Evolutionary conservation across 805 yeast species (phyloP), one percentile per base, ranked within the genome.

Genomic region (Nakazawaea wyomingensis): DNA sequence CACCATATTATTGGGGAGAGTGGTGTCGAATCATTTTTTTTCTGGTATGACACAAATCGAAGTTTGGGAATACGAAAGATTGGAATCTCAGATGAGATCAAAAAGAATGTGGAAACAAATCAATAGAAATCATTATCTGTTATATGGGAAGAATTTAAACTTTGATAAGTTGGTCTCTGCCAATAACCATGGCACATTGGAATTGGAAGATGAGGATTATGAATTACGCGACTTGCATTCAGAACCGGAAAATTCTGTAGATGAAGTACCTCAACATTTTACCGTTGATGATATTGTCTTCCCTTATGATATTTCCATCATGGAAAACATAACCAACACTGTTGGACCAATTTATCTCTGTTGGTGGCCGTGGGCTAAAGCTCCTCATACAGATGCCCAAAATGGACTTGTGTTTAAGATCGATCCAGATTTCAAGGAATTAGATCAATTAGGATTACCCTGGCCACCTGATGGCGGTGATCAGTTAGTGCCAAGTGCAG

Each of bases 401-500:
- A 64, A 73, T 50, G 97, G 96, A 0, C 54, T 74, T 39, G 54
- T 54, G 1, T 89, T 79, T 48, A 61, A 60, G 5, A 79, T 73
- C 47, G 77, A 77, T 49, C 37, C 41, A 5, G 86, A 81, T 34
- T 60, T 67, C 27, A 56, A 72, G 14, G 72, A 66, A 39, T 76
- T 74, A 43, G 85, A 82, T 52, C 74, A 84, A 47, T 61, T 82
- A 41, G 74, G 77, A 1, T 64, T 83, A 31, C 93, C 96, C 2
- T 91, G 97, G 96, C 99, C 99, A 1, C 95, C 96, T 1, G 95
- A 88, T 62, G 89, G 87, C 5, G 80, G 80, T 0, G 68, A 72
- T 51, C 70, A 65, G 39, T 52, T 45, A 4, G 48, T 53, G 1
- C 24, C 37, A 20, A 1, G 34, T 21, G 6, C 36, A 21, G 8